phyloP scores from a whole-genome alignment of 2,329 filamentous ascomycete genomes.

The Aspergillus brunneoviolaceus region DNA sequence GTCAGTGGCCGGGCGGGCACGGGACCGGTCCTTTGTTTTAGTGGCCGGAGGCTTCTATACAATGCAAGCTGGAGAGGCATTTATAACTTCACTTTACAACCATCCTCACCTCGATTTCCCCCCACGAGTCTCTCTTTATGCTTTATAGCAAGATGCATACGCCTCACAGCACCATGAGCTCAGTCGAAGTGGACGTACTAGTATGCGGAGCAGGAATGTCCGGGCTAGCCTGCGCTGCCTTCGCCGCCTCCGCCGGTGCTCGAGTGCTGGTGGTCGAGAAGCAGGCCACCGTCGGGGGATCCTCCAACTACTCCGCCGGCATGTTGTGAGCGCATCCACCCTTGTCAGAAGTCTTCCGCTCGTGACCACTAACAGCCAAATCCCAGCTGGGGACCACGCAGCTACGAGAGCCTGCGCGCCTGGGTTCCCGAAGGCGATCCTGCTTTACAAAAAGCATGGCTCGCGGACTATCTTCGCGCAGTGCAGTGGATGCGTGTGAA shows the following conservation, averaged over 20 bases:
- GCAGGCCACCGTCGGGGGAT: slow-evolving; percentile 24
- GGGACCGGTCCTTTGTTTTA: slow-evolving; percentile 12
- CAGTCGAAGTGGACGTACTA: slow-evolving; percentile 23
- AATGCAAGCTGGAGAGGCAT: not conserved
- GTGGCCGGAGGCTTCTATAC: slow-evolving; percentile 1
- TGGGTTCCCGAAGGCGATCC: slow-evolving; percentile 23
- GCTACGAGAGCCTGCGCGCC: slow-evolving; percentile 22
- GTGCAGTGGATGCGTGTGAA: slow-evolving; percentile 33
- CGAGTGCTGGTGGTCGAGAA: slow-evolving; percentile 28
- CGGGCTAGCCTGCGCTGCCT: slow-evolving; percentile 29
- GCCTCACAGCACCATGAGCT: slow-evolving; percentile 15
- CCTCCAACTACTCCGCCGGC: slow-evolving; percentile 27
- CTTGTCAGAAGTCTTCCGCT: too few species aligned
- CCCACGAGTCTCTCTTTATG: too few species aligned
- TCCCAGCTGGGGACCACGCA: slow-evolving; percentile 26
- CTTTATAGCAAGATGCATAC: too few species aligned
- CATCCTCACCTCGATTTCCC: too few species aligned
- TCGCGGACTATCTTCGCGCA: slow-evolving; percentile 26
- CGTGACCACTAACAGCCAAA: too few species aligned
- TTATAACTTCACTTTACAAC: not conserved
- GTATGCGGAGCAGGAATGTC: slow-evolving; percentile 33
- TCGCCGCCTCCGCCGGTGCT: slow-evolving; percentile 26
- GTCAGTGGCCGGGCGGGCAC: not conserved
- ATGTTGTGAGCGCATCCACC: slow-evolving; percentile 25
- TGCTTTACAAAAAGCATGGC: slow-evolving; percentile 25